Evolutionary conservation across 2,329 filamentous ascomycete species (phyloP), one percentile per base, ranked within the genome.

Genomic region (Rhynchosporium graminicola): DNA sequence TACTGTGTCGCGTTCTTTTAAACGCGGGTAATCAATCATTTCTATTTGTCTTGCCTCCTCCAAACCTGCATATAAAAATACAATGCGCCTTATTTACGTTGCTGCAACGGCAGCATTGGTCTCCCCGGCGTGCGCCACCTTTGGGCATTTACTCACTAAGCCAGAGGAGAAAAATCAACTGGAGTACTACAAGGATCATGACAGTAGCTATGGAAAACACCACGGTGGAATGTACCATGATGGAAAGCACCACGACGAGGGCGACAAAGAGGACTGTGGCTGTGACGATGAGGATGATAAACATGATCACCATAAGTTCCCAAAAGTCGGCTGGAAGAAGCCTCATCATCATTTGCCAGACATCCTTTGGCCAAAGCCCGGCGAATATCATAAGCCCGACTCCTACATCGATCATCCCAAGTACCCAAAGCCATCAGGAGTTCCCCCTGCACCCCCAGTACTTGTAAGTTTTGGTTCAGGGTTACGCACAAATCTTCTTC

Each of bases 31-130:
- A 15, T 29, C 33, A 7, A 26, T 20, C 36, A 12, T 13, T 29
- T 31, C 12, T 43, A 9, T 31, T 31, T 12, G 8, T 6, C 12
- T 43, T 43, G 40, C 43, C 13, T 12, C 36, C 46, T 36, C 33
- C 33, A 36, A 10, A 51, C 33, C 45, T 38, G 7, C n/a, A 36
- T 47, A 15, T 50, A 31, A 40, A 54, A 13, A 9, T 20, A n/a
- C 15, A 45, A 59, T 59, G 56, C 56, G 56, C 15, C 50, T 47
- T 20, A 29, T 33, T 45, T 42, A 40, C 10, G 36, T 59, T 31
- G n/a, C 36, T 40, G 46, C 20, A 15, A 26, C 56, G 31, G 36
- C 46, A 29, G 33, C 29, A 2, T 42, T 38, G 15, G 33, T 59
- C 33, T 59, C 56, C 7, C 36, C 56, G 28, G 45, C 38, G 3